Evolutionary conservation across 2,329 filamentous ascomycete species (phyloP), one percentile per base, ranked within the genome.

Genomic region (Fusarium sarcochroum): DNA sequence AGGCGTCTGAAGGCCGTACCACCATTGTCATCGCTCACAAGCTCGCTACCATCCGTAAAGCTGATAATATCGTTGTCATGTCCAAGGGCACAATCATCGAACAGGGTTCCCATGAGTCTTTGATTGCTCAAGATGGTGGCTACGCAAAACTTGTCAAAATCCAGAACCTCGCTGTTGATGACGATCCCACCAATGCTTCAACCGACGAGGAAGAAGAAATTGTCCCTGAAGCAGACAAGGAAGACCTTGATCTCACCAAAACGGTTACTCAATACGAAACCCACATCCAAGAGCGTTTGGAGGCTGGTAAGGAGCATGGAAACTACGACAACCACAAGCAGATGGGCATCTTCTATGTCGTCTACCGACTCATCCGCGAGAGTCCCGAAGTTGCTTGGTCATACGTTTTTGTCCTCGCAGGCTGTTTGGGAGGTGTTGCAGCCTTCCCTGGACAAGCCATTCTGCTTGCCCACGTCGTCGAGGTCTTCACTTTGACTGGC

Each of bases 1-100:
- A 80, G 17, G 80, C 89, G 2, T 86, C 87, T 0, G 78, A 81
- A 35, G 83, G 83, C 23, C 81, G 88, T 27, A 91, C 89, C 0
- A 90, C 88, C 0, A 87, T 91, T 37, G 83, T 88, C 13, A 89
- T 91, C 54, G 89, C 89, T 1, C 87, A 89, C 73, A 79, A 86
- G n/a, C 78, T 89, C 83, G 68, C 76, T 13, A 78, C 76, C 1
- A 75, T 78, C 15, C 69, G 72, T 17, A 74, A 73, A 15, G 76
- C 76, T 3, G 74, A 78, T 45, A 78, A 76, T 14, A 76, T 76
- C n/a, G 63, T 76, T 25, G 74, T 76, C 49, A 70, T 76, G 69
- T 61, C 70, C 9, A 69, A 70, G 45, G 74, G 73, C 3, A 50
- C 65, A 11, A 75, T 77, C 42, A 49, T 69, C 7, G 73, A 71